Conservation (phyloP, 2,329 filamentous ascomycete species). For the Stachybotrys echinatus region DNA sequence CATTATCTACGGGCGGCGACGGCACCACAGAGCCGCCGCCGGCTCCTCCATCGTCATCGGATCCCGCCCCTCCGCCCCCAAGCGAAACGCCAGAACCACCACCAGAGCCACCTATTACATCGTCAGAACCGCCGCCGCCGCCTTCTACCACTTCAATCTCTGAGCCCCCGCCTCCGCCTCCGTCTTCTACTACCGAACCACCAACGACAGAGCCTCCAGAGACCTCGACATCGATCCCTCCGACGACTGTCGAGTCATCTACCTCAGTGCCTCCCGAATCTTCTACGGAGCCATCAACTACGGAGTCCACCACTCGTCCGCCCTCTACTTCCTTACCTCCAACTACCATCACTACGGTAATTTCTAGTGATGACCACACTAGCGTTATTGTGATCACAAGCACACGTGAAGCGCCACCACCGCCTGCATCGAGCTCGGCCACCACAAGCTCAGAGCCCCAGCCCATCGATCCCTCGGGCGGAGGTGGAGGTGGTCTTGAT, state of each 20-base stretch:
- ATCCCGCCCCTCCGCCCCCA: background rate
- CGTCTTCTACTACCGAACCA: conserved; percentile 6
- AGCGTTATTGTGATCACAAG: conserved; percentile 19
- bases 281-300: background rate
- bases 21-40: background rate
- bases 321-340: background rate
- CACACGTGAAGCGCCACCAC: conserved; percentile 7
- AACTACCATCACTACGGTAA: background rate
- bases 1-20: background rate
- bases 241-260: conserved; percentile 3
- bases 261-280: conserved; percentile 4
- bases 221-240: conserved; percentile 3
- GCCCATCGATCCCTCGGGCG: conserved; percentile 19
- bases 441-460: conserved; percentile 21
- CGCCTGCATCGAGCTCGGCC: conserved; percentile 10
- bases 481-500: conserved; percentile 40
- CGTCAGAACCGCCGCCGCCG: conserved; percentile 1
- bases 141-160: conserved; percentile 4
- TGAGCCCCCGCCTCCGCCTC: conserved; percentile 1
- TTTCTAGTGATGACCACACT: conserved; percentile 10
- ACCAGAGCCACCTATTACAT: conserved; percentile 1
- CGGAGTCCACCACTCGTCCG: background rate
- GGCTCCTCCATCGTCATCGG: background rate
- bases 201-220: background rate
- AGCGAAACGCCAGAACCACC: background rate